phyloP scores from a whole-genome alignment of 305 asterid genomes.

The Ilex paraguariensis region DNA sequence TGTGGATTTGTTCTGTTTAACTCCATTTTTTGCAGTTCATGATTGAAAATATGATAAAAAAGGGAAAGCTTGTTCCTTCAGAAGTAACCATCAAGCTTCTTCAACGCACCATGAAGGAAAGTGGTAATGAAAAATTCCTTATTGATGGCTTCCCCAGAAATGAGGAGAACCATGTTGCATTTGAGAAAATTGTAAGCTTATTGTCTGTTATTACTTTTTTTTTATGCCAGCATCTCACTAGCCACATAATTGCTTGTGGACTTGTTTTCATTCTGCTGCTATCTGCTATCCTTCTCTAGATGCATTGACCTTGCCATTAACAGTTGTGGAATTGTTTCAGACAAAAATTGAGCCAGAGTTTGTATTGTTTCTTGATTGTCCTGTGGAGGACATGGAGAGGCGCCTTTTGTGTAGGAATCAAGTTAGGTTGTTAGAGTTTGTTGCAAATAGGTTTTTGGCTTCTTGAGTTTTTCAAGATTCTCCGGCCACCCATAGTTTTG shows the following conservation, averaged over 20 bases:
- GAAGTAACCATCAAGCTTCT: constrained; percentile 4
- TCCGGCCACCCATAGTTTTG: no score
- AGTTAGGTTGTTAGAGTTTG: not conserved
- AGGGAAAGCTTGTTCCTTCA: constrained; percentile 8
- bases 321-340: not conserved
- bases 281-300: no score
- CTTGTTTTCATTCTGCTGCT: not conserved
- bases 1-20: no score
- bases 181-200: not conserved
- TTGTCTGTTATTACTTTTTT: not conserved
- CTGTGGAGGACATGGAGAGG: constrained; percentile 5
- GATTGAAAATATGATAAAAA: constrained; percentile 1
- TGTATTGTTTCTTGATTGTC: constrained; percentile 7
- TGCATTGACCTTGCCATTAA: no score
- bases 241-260: not conserved
- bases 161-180: not conserved
- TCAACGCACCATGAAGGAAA: constrained; percentile 3
- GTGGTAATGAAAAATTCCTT: constrained; percentile 2
- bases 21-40: not conserved
- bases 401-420: not conserved
- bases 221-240: not conserved
- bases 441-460: no score
- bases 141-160: not conserved
- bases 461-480: no score
- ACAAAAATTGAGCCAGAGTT: constrained; percentile 7